Evolutionary conservation across 2,329 filamentous ascomycete species (phyloP), one percentile per base, ranked within the genome.

Genomic region (Apiospora pterosperma): DNA sequence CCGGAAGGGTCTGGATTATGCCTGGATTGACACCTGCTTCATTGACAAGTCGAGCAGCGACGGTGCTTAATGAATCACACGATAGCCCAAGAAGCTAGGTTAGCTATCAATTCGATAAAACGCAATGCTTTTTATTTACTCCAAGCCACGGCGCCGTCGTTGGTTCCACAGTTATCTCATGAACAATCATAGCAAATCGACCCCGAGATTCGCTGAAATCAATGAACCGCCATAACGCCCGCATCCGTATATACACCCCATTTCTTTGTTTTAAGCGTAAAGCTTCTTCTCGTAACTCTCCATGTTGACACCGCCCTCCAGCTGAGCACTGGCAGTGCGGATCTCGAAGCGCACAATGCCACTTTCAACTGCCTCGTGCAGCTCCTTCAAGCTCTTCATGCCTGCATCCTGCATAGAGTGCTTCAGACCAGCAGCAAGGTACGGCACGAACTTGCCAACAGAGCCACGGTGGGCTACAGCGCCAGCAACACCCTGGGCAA

Each of bases 251-350:
- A 55, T 55, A 31, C 25, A 55, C 8, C 19, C n/a, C 48, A 16
- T 31, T 12, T 8, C 2, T 55, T 34, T 12, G 19, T 4, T 25
- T 72, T 88, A 97, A 74, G 93, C 93, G 81, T 97, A 99, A 71
- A 99, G 91, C 88, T 98, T 99, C 91, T 99, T 99, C 85, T 98
- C 96, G 78, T 97, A 98, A 77, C 92, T 95, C 84, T 98, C 93
- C 86, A 99, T 93, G 82, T 98, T 96, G 67, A 99, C 94, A 76
- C 95, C 96, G 69, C 96, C 96, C 85, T 99, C 96, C 66, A 96
- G 86, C 86, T 97, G 93, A 61, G 96, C 96, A 79, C 93, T 97
- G 66, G 93, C 91, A 67, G 93, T 98, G 73, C 96, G 87, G 75
- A 98, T 85, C 85, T 99, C 96, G 77, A 99, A 99, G 74, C 96